A percentile compares a stretch with the other conserved stretches of the same genome.
Conservation (phyloP, 352 stramenopile species). For the Phytophthora multivora region DNA sequence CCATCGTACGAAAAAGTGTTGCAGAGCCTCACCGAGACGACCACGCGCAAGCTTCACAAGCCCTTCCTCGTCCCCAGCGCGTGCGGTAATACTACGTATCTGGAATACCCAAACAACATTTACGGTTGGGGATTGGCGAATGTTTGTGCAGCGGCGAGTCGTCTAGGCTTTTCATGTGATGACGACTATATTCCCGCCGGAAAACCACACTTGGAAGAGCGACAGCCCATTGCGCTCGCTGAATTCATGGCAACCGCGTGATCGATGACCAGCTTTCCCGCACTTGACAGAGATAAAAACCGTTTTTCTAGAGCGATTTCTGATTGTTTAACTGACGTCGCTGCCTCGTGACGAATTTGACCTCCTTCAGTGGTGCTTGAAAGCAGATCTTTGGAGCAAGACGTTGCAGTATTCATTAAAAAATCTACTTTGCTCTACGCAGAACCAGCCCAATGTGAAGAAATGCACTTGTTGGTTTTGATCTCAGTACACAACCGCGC, state of each 20-base stretch:
- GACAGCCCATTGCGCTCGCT: constrained; percentile 13
- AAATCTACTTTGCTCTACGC: constrained; percentile 3
- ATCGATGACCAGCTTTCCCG: constrained; percentile 5
- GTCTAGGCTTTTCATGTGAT: constrained; percentile 45
- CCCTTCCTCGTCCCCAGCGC: constrained; percentile 69
- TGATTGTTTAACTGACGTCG: neutral
- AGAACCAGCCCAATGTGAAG: too few relatives aligned
- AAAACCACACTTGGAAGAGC: neutral
- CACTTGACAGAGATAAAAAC: neutral
- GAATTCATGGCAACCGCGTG: constrained; percentile 28
- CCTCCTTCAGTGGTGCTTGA: neutral
- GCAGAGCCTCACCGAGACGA: constrained; percentile 40
- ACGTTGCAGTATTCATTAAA: neutral
- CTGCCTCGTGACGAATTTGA: neutral
- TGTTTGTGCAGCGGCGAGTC: constrained; percentile 50
- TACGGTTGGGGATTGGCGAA: constrained; percentile 71
- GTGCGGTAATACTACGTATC: constrained; percentile 69
- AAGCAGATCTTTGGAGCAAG: neutral
- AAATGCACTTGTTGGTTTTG: neutral
- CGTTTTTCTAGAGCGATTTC: constrained; percentile 1
- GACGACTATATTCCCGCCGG: constrained; percentile 8
- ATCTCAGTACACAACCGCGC: constrained; percentile 37
- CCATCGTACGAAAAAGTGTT: constrained; percentile 40
- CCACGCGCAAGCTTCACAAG: constrained; percentile 54
- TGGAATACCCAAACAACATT: constrained; percentile 79